Conservation (phyloP, 768 basidiomycete species). For the Daedaleopsis nitida region DNA sequence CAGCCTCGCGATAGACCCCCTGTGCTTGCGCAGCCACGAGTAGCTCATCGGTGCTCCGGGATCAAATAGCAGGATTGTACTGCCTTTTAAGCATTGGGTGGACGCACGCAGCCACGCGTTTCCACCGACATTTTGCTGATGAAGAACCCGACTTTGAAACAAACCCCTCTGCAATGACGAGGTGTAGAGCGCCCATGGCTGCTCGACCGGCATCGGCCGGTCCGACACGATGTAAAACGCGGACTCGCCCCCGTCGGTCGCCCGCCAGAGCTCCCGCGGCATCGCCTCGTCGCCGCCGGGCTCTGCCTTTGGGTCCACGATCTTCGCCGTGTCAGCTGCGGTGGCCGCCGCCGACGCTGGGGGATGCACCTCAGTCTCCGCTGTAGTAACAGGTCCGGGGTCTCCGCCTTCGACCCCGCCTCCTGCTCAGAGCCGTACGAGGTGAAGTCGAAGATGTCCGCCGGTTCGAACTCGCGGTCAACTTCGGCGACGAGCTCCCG, state of each 20-base stretch:
- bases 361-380: constrained; percentile 57
- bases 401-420: constrained; percentile 60
- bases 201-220: constrained; percentile 64
- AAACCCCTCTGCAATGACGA: no score
- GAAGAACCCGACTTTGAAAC: no score
- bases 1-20: no score
- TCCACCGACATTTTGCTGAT: no score
- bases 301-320: constrained; percentile 47
- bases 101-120: no score
- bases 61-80: no score
- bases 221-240: constrained; percentile 59
- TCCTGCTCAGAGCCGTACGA: constrained; percentile 58
- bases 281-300: constrained; percentile 55
- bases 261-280: constrained; percentile 62
- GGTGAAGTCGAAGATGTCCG: constrained; percentile 71
- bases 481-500: constrained; percentile 33
- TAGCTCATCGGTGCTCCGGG: no score
- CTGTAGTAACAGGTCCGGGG: constrained; percentile 69
- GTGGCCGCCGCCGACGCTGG: constrained; percentile 36
- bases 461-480: constrained; percentile 44
- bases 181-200: constrained; percentile 73
- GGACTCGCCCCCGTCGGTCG: constrained; percentile 76
- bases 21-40: no score
- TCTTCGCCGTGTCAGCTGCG: constrained; percentile 43
- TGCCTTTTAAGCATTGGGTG: no score